These are phyloP conservation scores for Trichoderma sp. DNA, from an alignment of 2,329 filamentous ascomycete genomes.

Conservation along the genomic window DNA sequence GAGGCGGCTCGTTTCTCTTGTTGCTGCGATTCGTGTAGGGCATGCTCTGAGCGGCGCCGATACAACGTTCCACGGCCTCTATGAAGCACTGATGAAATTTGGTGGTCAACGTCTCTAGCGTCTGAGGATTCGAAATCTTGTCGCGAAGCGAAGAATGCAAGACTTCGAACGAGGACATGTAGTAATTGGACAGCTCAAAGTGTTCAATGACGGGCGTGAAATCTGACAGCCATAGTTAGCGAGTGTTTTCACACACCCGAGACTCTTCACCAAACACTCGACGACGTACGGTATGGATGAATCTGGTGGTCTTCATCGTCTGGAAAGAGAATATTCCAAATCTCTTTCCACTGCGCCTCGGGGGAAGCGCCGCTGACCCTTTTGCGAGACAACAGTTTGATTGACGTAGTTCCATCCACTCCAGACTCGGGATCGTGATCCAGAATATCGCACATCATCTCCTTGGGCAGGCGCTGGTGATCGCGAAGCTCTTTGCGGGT, in stretches of 20 bases:
- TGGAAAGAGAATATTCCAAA: slow-evolving; percentile 48
- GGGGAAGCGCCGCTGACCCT: slow-evolving; percentile 44
- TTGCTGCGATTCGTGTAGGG: slow-evolving; percentile 48
- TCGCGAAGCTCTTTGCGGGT: slow-evolving; percentile 45
- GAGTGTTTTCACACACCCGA: slow-evolving; percentile 12
- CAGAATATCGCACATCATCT: slow-evolving; percentile 47
- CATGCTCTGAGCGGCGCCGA: slow-evolving; percentile 41
- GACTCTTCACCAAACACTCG: neutral
- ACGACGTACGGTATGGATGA: slow-evolving; percentile 37
- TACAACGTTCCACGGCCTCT: slow-evolving; percentile 45
- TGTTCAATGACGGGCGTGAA: slow-evolving; percentile 48
- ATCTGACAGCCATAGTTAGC: slow-evolving; percentile 34
- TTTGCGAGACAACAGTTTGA: slow-evolving; percentile 46
- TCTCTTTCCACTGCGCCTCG: slow-evolving; percentile 46
- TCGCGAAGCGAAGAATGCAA: slow-evolving; percentile 42
- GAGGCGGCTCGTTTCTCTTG: slow-evolving; percentile 41
- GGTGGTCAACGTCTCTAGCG: slow-evolving; percentile 44
- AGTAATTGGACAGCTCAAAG: slow-evolving; percentile 44
- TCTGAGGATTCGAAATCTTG: slow-evolving; percentile 44
- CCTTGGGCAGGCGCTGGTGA: slow-evolving; percentile 46
- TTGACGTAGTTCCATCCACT: slow-evolving; percentile 46
- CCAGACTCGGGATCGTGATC: slow-evolving; percentile 47
- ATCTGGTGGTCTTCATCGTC: slow-evolving; percentile 44
- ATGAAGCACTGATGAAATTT: slow-evolving; percentile 48
- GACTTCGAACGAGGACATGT: slow-evolving; percentile 40